Base-by-base conservation (phyloP, 2,329 filamentous ascomycete species). In the Colletotrichum caudatum region DNA sequence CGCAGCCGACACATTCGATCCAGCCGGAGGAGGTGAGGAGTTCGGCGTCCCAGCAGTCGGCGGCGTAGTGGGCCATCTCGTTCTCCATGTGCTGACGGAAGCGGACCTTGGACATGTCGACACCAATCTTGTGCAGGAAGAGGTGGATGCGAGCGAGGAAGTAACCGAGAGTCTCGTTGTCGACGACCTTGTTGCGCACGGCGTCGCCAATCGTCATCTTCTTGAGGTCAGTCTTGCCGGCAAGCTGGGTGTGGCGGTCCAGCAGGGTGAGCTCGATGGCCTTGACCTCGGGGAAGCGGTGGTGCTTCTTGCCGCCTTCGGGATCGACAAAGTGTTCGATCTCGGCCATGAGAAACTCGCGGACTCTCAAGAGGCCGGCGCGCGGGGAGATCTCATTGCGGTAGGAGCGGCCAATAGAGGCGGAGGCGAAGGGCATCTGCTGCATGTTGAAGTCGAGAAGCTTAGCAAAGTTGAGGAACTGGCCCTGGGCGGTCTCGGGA, bases 321-420 rank as follows among this genome's bases (percentile, higher is more conserved):
- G 96, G 96, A 78, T 99, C 96, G 76, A 99, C 96, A 80, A 94
- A 99, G 82, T 99, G 96, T 85, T 99, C 96, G 77, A 99, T 97
- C 84, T 99, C 96, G 33, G 95, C 96, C 96, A 99, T 98, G 77
- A 98, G 84, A 84, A 99, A 98, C 82, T 99, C 96, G 77, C 96
- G 93, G 54, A 99, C 96, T 77, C 96, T 93, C 70, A 99, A 85
- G 51, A 99, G 90, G 83, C 96, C 96, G 74, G 94, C 90, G 67
- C 96, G 90, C 12, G 96, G 96, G 0, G 96, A 98, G 77, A 99
- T 98, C 80, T 99, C 96, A 81, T 99, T 99, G 78, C 96, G 91
- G 89, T 97, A 98, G 1, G 95, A 98, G 84, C 97, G 97, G 83
- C 96, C 96, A 80, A 99, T 97, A 50, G 94, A 97, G 58, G 96